Evolutionary conservation across 108 stramenopile species (phyloP), one percentile per base, ranked within the genome.

Genomic region (Nitzschia palea): DNA sequence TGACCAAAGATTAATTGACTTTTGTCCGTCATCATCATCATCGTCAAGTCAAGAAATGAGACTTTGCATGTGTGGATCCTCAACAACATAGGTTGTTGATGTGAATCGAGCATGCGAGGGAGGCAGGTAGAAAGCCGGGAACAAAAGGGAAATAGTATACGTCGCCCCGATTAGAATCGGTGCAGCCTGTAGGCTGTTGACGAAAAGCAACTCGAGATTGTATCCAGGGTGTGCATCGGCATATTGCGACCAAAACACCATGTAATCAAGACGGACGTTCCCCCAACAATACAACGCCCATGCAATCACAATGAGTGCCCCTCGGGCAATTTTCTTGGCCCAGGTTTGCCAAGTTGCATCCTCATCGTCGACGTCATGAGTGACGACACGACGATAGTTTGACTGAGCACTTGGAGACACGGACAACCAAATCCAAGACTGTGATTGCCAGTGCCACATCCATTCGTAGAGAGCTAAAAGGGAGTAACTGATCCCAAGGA

Each of bases 371-470:
- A 31, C 43, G 9, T 61, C 32, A 0, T 62, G 20, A 52, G 36
- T 53, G 20, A 71, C 70, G 4, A 50, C 30, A 14, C 70, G 50
- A 5, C 48, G 40, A n/a, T n/a, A n/a, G n/a, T n/a, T n/a, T n/a
- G n/a, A n/a, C 14, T 47, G 60, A 18, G 48, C 15, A 29, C 27
- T 44, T n/a, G n/a, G 12, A 17, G 25, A 17, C 14, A 4, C 17
- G 5, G 34, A 40, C n/a, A 53, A 17, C 1, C 23, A 22, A 28
- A 12, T 29, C 42, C 36, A 61, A 30, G 47, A 25, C 23, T 34
- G 15, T 12, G 17, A 29, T 50, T 62, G 70, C 70, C 70, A 71
- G 17, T 27, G 9, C 70, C 70, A 71, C 70, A 71, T 71, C 70
- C 70, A 71, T 44, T 71, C 70, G 37, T 55, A 62, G 2, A 20